Base-by-base conservation (phyloP, 2,329 filamentous ascomycete species). In the Ascochyta pisi region DNA sequence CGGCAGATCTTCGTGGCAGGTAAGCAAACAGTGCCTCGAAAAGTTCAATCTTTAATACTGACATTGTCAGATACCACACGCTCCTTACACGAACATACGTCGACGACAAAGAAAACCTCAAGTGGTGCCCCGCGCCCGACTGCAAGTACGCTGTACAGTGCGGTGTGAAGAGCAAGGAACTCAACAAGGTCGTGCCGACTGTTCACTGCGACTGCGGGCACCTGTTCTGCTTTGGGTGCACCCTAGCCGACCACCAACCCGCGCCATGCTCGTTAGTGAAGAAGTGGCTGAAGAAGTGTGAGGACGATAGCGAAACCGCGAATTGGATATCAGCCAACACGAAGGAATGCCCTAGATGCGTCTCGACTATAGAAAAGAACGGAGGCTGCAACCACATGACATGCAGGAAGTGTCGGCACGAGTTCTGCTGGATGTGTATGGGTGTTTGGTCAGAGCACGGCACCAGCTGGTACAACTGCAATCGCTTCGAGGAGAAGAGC, bases 361-460 rank as follows among this genome's bases (percentile, higher is more conserved):
- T 91, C 66, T 98, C 94, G 2, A 99, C 95, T 0, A 99, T 99
- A 40, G 95, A 99, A 78, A 99, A 99, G 85, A 99, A 99, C 64
- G 93, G 93, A 48, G 93, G 93, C 3, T 97, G 93, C 80, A 97
- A 97, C 79, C 93, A 97, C 76, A 97, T 97, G 93, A 97, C 93
- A 0, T 97, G 93, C 74, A 84, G 93, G 53, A 97, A 97, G 76
- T 97, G 93, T 80, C 92, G 92, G 70, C 89, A 97, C 71, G 93
- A 97, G 71, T 97, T 99, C 71, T 99, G 95, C 79, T 99, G 95
- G 95, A 98, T 99, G 90, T 99, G 95, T 72, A 99, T 99, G 95
- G 95, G 95, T 0, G 82, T 96, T 0, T 99, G 95, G 95, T 96
- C 92, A 1, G 95, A 99, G 77, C 95, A 99, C 74, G 95, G 95